Evolutionary conservation across 768 basidiomycete genomes (phyloP).

Genomic region (Pleurotus tuber-regium): DNA sequence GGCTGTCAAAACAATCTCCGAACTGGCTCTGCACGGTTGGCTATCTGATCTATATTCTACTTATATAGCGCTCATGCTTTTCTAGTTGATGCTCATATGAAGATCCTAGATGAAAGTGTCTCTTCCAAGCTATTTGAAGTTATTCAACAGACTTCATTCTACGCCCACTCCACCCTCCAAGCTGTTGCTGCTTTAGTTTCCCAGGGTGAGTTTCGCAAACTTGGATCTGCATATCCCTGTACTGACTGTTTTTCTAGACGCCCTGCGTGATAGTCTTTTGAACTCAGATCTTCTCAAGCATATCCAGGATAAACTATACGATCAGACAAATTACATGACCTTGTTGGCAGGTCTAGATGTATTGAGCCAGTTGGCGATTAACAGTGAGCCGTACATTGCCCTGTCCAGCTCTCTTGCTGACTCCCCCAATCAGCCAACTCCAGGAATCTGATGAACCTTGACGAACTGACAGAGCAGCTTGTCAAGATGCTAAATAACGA

Average conservation of each 20-base stretch:
- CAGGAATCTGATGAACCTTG: not conserved
- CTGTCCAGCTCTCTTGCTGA: not conserved
- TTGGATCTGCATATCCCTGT: no score
- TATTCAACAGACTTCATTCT: conserved; percentile 1
- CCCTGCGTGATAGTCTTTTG: not conserved
- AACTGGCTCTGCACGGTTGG: not conserved
- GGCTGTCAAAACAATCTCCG: not conserved
- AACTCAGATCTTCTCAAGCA: not conserved
- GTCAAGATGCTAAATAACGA: not conserved
- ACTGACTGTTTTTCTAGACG: not conserved
- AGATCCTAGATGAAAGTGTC: not conserved
- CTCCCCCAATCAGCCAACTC: not conserved
- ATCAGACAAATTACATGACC: not conserved
- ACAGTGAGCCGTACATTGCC: not conserved
- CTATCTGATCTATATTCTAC: not conserved
- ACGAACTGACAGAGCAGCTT: not conserved
- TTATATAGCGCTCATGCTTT: not conserved
- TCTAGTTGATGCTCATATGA: not conserved
- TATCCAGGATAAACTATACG: not conserved
- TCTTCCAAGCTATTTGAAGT: not conserved
- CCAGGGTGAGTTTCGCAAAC: no score
- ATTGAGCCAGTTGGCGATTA: not conserved
- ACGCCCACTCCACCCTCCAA: not conserved
- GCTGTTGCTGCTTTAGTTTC: not conserved
- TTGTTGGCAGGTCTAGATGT: not conserved